phyloP scores from a whole-genome alignment of 2,329 filamentous ascomycete species.

The Rutstroemia sp. region DNA sequence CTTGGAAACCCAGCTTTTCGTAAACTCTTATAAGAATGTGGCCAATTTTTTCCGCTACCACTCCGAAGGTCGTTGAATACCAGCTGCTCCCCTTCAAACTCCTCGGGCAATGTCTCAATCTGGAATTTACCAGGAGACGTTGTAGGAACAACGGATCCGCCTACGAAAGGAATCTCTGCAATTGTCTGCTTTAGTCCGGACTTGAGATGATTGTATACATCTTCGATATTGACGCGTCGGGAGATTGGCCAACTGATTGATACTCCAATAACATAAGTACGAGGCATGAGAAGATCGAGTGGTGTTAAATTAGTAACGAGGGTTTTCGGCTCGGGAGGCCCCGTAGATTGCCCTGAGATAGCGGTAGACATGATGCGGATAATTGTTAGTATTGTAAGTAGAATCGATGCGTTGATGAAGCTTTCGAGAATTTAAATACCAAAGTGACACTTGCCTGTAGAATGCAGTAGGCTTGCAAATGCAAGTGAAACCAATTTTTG shows the following conservation, averaged over 20 bases:
- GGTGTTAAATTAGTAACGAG: slow-evolving; percentile 2
- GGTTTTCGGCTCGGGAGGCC: background rate
- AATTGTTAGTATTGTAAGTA: too few species aligned
- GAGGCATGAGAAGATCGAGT: slow-evolving; percentile 4
- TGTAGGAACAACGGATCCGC: background rate
- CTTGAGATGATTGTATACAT: background rate
- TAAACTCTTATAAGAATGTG: slow-evolving; percentile 1
- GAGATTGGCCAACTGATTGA: background rate
- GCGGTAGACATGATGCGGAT: background rate
- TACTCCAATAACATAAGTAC: background rate
- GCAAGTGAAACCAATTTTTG: too few species aligned
- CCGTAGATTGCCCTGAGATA: background rate
- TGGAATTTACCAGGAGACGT: background rate
- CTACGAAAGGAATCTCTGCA: background rate
- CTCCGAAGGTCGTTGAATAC: background rate
- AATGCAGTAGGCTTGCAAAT: too few species aligned
- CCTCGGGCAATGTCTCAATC: background rate
- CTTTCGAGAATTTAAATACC: too few species aligned
- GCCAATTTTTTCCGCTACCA: background rate
- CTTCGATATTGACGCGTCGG: slow-evolving; percentile 1
- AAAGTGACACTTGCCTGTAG: too few species aligned
- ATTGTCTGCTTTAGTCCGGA: background rate
- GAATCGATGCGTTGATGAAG: too few species aligned
- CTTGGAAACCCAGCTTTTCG: background rate
- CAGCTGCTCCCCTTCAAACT: background rate